phyloP scores from a whole-genome alignment of 768 basidiomycete species.

The Pilatotrama ljubarskyi region DNA sequence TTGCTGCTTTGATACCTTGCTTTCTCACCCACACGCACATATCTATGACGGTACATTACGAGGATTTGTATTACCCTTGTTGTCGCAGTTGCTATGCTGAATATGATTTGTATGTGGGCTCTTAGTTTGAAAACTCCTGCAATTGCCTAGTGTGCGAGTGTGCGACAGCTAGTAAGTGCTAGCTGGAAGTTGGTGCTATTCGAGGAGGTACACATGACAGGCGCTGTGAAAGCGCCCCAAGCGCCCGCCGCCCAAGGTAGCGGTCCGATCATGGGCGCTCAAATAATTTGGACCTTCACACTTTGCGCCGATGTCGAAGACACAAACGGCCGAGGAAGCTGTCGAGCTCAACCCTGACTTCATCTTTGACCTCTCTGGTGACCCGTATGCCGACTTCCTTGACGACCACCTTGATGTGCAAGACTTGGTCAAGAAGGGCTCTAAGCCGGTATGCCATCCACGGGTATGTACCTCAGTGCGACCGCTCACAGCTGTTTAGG shows the following conservation, averaged over 20 bases:
- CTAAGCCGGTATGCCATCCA: slow-evolving; percentile 54
- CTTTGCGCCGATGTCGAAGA: slow-evolving; percentile 22
- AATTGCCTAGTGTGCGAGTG: neutral
- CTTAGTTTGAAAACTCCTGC: slow-evolving; percentile 10
- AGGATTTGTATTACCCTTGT: slow-evolving; percentile 23
- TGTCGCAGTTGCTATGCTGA: slow-evolving; percentile 24
- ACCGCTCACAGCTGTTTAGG: slow-evolving; percentile 38
- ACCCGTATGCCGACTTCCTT: slow-evolving; percentile 62
- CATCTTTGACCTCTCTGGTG: slow-evolving; percentile 75
- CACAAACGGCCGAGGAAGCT: slow-evolving; percentile 49
- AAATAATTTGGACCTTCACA: slow-evolving; percentile 12
- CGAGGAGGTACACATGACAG: no score
- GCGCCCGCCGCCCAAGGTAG: neutral
- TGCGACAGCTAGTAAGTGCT: no score
- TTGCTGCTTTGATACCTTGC: slow-evolving; percentile 22
- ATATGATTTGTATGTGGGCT: slow-evolving; percentile 24
- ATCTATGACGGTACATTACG: slow-evolving; percentile 24
- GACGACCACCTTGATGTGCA: slow-evolving; percentile 41
- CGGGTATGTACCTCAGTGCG: neutral
- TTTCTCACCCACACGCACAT: slow-evolving; percentile 19
- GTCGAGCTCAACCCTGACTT: slow-evolving; percentile 76
- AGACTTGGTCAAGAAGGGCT: slow-evolving; percentile 62
- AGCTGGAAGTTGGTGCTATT: no score
- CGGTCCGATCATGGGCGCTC: slow-evolving; percentile 15
- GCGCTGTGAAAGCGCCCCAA: neutral